A percentile compares a stretch with the other conserved stretches of the same genome.
phyloP scores from a whole-genome alignment of 345 rosid species.

The Salix udensis region DNA sequence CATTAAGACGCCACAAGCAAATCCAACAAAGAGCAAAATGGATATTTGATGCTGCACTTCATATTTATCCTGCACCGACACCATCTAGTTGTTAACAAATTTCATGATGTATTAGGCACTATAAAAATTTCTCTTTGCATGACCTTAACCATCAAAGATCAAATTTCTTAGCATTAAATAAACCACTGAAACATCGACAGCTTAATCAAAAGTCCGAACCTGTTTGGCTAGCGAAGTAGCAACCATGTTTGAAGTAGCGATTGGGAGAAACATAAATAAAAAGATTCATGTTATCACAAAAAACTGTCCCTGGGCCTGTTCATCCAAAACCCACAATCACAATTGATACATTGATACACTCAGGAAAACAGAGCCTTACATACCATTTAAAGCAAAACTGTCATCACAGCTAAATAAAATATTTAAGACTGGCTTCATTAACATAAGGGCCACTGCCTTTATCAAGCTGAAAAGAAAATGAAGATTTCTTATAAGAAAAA shows the following conservation, averaged over 20 bases:
- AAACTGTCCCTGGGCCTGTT: constrained; percentile 51
- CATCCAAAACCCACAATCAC: neutral
- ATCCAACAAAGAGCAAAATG: constrained; percentile 62
- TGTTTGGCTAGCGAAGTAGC: constrained; percentile 46
- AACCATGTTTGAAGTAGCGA: constrained; percentile 51
- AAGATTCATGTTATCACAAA: constrained; percentile 45
- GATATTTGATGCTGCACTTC: constrained; percentile 86
- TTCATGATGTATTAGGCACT: too few relatives aligned
- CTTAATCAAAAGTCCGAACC: constrained; percentile 14
- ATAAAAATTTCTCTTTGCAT: too few relatives aligned
- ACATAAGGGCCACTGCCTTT: too few relatives aligned
- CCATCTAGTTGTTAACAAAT: neutral
- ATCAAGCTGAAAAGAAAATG: neutral
- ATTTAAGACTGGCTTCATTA: too few relatives aligned
- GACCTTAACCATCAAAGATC: too few relatives aligned
- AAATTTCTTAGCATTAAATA: too few relatives aligned
- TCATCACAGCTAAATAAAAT: too few relatives aligned
- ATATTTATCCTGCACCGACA: constrained; percentile 55
- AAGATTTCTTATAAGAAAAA: too few relatives aligned
- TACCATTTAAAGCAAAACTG: too few relatives aligned
- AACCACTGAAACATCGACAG: too few relatives aligned
- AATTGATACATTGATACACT: too few relatives aligned
- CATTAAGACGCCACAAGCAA: constrained; percentile 2
- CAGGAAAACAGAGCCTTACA: too few relatives aligned
- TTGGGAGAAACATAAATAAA: constrained; percentile 51